Base-by-base conservation (phyloP, 148 eudicot species). In the Rhododendron williamsianum region DNA sequence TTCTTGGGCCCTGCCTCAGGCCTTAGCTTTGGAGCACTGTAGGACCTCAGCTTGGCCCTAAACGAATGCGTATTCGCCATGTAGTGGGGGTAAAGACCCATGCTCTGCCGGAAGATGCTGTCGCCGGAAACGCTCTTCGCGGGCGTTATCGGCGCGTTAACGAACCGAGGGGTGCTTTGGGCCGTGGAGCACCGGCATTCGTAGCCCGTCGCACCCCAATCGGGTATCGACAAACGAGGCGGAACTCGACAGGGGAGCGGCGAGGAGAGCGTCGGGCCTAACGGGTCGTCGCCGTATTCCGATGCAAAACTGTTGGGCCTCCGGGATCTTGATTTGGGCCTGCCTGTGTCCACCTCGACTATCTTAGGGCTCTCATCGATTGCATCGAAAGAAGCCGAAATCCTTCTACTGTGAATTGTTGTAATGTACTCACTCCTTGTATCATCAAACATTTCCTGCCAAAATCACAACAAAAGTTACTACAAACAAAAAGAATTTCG, bases 11-110 rank as follows among this genome's bases (percentile, higher is more conserved):
- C 92, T 90, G 90, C 85, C 89, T 94, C 99, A 6, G 97, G 99
- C 86, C 99, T 90, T 58, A 94, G 96, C 80, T 90, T 96, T 0
- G 99, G 99, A 4, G 97, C 97, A 56, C 99, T 96, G 7, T 95
- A 91, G 8, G 99, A 95, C 93, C 99, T 90, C 76, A 90, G 12
- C 89, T 96, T 96, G 23, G 97, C 99, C 69, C 87, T 83, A 83
- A 93, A 96, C 65, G 99, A 96, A 48, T 92, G 92, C 2, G 99
- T 96, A 60, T 91, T 89, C 0, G 93, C 92, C 99, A 96, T 96
- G 73, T 95, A 96, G 85, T 89, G 91, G 0, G 98, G 99, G 76
- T 11, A 3, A 79, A 52, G 86, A 71, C 90, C 90, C 19, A 90
- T 65, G 77, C 89, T 78, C 3, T 89, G 85, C 91, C 93, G 84